These are phyloP conservation scores for Moricandia arvensis DNA, from an alignment of 345 rosid species.

Conservation along the genomic window DNA sequence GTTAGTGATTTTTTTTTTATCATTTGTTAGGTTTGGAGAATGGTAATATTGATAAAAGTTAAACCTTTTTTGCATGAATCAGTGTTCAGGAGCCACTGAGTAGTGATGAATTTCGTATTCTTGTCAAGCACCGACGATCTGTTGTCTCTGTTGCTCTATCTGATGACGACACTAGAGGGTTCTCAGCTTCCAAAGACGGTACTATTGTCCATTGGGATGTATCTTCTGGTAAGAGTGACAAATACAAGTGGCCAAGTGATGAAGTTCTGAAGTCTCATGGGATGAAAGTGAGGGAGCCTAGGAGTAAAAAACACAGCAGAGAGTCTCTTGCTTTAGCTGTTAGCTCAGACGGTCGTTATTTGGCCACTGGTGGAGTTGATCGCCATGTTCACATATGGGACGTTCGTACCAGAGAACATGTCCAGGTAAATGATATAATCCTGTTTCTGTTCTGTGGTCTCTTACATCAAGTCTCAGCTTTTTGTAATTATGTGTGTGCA, in stretches of 20 bases:
- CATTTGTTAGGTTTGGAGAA: no score
- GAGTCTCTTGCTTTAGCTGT: constrained; percentile 78
- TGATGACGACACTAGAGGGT: constrained; percentile 83
- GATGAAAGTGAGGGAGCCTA: constrained; percentile 69
- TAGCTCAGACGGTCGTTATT: constrained; percentile 87
- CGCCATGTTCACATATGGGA: constrained; percentile 98
- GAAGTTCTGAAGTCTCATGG: constrained; percentile 72
- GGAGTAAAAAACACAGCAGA: constrained; percentile 64
- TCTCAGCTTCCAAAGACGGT: constrained; percentile 94
- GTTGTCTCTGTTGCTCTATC: constrained; percentile 82
- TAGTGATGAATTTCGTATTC: constrained; percentile 45
- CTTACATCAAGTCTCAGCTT: constrained; percentile 5
- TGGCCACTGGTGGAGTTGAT: constrained; percentile 94
- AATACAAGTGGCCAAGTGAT: constrained; percentile 75
- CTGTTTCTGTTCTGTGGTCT: not conserved
- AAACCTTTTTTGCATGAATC: constrained; percentile 11
- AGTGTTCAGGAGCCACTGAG: constrained; percentile 73
- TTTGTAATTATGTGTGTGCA: constrained; percentile 40
- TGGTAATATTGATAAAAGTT: constrained; percentile 22
- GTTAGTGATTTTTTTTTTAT: no score
- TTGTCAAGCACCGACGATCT: constrained; percentile 73
- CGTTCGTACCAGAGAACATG: constrained; percentile 71
- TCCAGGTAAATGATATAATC: constrained; percentile 53
- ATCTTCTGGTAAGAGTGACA: constrained; percentile 59
- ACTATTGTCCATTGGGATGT: constrained; percentile 86